Evolutionary conservation across 2,329 filamentous ascomycete genomes (phyloP).

Genomic region (Colletotrichum tamarilloi): DNA sequence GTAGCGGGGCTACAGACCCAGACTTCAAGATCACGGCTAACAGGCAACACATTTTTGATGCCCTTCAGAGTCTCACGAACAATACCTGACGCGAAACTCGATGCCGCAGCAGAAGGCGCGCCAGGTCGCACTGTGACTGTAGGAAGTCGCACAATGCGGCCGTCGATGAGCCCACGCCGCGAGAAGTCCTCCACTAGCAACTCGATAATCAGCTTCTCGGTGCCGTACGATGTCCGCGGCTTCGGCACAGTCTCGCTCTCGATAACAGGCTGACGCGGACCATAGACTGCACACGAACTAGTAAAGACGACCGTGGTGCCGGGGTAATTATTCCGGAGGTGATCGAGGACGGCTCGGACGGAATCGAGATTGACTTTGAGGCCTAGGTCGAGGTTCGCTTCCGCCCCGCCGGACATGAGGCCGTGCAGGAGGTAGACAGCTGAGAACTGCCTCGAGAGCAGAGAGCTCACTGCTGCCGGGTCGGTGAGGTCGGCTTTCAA

Average conservation of each 20-base stretch:
- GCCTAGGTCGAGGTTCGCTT: constrained; percentile 66
- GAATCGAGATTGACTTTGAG: constrained; percentile 69
- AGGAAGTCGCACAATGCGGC: constrained; percentile 67
- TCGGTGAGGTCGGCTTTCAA: constrained; percentile 49
- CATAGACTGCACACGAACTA: constrained; percentile 71
- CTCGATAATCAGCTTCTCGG: constrained; percentile 72
- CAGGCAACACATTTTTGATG: constrained; percentile 54
- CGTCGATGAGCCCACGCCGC: constrained; percentile 66
- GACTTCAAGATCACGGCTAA: constrained; percentile 55
- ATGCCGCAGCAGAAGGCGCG: constrained; percentile 69
- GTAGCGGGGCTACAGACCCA: constrained; percentile 61
- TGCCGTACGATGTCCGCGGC: constrained; percentile 69
- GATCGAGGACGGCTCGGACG: constrained; percentile 64
- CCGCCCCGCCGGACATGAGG: constrained; percentile 72
- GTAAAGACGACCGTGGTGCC: constrained; percentile 68
- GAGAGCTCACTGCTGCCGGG: constrained; percentile 40
- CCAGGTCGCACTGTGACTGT: constrained; percentile 72
- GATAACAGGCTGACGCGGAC: constrained; percentile 52
- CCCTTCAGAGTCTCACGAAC: constrained; percentile 69
- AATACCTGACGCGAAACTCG: constrained; percentile 70
- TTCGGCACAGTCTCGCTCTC: constrained; percentile 57
- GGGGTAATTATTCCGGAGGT: constrained; percentile 56
- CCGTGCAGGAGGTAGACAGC: constrained; percentile 71
- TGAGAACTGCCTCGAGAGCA: constrained; percentile 49
- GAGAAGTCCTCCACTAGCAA: constrained; percentile 64